phyloP scores from a whole-genome alignment of 371 early-diverging fungal genomes.

The Mortierella sp. region DNA sequence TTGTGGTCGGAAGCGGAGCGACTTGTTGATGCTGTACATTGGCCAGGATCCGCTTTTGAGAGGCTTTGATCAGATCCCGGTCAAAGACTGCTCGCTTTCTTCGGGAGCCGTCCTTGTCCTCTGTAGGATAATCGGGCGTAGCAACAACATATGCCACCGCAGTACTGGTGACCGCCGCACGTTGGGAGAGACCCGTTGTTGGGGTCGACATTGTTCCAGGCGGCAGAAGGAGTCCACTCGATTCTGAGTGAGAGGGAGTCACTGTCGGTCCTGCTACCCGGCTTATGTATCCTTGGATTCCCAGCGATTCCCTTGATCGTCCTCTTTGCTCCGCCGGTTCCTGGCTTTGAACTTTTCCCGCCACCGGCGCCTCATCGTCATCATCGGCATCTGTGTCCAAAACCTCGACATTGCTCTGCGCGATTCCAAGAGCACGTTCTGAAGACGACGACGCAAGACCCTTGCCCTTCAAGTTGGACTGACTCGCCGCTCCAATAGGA shows the following conservation, averaged over 20 bases:
- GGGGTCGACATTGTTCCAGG: slow-evolving; percentile 15
- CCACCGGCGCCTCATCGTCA: neutral
- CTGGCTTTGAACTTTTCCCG: neutral
- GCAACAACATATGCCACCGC: slow-evolving; percentile 54
- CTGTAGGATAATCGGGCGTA: slow-evolving; percentile 27
- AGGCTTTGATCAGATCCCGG: slow-evolving; percentile 42
- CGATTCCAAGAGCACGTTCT: neutral
- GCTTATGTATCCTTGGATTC: neutral
- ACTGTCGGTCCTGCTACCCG: neutral
- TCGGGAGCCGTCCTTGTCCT: slow-evolving; percentile 15
- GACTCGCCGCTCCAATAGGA: neutral
- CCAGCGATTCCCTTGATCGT: neutral
- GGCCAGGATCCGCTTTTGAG: slow-evolving; percentile 51
- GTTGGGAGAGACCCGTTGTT: slow-evolving; percentile 30
- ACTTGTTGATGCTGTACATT: slow-evolving; percentile 24
- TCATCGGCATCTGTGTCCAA: slow-evolving; percentile 1
- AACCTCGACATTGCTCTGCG: slow-evolving; percentile 20
- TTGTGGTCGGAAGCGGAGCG: no score
- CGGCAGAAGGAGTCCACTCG: neutral
- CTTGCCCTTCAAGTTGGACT: slow-evolving; percentile 28
- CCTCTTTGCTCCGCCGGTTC: neutral
- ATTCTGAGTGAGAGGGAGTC: neutral
- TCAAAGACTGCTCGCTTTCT: slow-evolving; percentile 46
- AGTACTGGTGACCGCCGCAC: slow-evolving; percentile 38
- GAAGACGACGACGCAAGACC: neutral